Percentiles rank a stretch among this genome's conserved stretches.
Evolutionary conservation across 2,329 filamentous ascomycete species (phyloP).

Genomic region (Stagonosporopsis rhizophila): DNA sequence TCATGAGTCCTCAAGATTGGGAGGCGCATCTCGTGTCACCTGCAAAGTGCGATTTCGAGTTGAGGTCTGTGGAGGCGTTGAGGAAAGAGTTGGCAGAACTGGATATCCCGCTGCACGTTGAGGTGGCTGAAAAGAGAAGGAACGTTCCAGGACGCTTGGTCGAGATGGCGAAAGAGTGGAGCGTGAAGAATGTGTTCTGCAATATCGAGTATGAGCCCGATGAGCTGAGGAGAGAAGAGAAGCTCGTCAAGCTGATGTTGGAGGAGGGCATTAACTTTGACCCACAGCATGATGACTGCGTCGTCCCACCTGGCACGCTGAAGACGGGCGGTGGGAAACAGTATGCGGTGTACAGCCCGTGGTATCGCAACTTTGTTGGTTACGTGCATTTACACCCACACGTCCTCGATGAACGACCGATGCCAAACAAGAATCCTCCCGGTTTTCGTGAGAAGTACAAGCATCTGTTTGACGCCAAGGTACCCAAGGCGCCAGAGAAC

Average conservation of each 20-base stretch:
- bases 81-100: conserved; percentile 71
- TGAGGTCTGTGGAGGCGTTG: conserved; percentile 73
- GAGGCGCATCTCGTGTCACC: conserved; percentile 79
- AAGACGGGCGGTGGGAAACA: conserved; percentile 74
- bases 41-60: conserved; percentile 77
- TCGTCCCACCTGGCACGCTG: conserved; percentile 77
- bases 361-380: conserved; percentile 78
- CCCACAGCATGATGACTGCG: conserved; percentile 81
- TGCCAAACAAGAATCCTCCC: conserved; percentile 63
- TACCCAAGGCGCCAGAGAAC: conserved; percentile 62
- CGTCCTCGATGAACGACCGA: conserved; percentile 67
- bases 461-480: conserved; percentile 38
- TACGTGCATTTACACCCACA: conserved; percentile 74
- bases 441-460: conserved; percentile 58
- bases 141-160: conserved; percentile 67
- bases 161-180: conserved; percentile 74
- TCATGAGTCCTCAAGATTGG: conserved; percentile 83
- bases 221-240: conserved; percentile 79
- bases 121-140: conserved; percentile 72
- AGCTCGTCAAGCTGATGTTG: conserved; percentile 66
- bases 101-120: conserved; percentile 79
- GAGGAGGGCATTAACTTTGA: conserved; percentile 71
- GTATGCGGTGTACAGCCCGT: conserved; percentile 84
- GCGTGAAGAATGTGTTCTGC: conserved; percentile 75
- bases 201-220: conserved; percentile 95